A percentile compares a stretch with the other conserved stretches of the same genome.
phyloP scores from a whole-genome alignment of 2,329 filamentous ascomycete species.

The Mariannaea sp. region DNA sequence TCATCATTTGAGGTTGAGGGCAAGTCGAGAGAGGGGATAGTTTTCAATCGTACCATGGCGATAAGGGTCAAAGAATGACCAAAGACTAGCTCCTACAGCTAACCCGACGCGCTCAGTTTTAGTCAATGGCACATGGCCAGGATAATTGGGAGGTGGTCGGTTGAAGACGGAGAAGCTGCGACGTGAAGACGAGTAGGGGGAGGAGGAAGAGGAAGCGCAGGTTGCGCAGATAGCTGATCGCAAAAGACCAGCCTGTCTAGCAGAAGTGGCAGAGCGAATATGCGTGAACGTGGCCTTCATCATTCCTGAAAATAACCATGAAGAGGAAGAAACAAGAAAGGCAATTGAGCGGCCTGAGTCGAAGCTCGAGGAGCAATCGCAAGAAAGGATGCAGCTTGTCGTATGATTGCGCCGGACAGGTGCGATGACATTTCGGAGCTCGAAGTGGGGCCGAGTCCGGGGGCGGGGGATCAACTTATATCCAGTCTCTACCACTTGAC shows the following conservation, averaged over 20 bases:
- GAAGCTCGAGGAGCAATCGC: slow-evolving; percentile 1
- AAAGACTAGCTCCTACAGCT: slow-evolving; percentile 65
- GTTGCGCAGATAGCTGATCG: slow-evolving; percentile 31
- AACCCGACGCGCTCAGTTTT: slow-evolving; percentile 75
- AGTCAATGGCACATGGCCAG: slow-evolving; percentile 89
- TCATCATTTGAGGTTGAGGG: background rate
- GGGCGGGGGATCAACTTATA: background rate
- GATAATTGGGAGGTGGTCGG: slow-evolving; percentile 85
- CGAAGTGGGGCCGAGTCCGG: slow-evolving; percentile 17
- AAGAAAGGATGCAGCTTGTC: slow-evolving; percentile 13
- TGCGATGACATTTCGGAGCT: slow-evolving; percentile 18
- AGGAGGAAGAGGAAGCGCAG: slow-evolving; percentile 25
- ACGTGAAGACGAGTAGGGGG: slow-evolving; percentile 20
- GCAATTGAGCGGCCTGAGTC: slow-evolving; percentile 4
- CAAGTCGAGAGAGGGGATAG: background rate
- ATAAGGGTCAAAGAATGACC: slow-evolving; percentile 73
- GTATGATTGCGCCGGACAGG: slow-evolving; percentile 18
- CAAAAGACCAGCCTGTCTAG: slow-evolving; percentile 21
- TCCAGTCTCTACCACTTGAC: background rate
- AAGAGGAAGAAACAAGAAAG: slow-evolving; percentile 1
- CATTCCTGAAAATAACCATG: too few relatives aligned
- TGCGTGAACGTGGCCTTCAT: slow-evolving; percentile 29
- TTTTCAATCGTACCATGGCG: slow-evolving; percentile 71
- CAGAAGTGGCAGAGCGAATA: slow-evolving; percentile 24
- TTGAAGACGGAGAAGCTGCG: slow-evolving; percentile 77